Evolutionary conservation across 305 asterid species (phyloP).

Genomic region (Fraxinus velutina): DNA sequence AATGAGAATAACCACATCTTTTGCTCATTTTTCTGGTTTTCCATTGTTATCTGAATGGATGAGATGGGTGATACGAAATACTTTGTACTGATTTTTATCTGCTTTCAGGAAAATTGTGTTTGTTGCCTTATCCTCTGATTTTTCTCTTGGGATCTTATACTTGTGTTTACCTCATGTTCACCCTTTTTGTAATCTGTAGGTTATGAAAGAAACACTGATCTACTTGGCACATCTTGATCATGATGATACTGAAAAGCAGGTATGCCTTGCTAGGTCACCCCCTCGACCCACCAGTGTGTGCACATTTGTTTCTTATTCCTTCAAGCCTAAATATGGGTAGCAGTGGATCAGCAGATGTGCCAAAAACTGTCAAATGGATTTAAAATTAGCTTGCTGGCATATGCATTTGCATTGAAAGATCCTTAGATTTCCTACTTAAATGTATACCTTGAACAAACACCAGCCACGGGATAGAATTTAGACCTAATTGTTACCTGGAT

Average conservation of each 20-base stretch:
- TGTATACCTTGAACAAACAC: background rate
- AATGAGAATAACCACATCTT: background rate
- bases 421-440: background rate
- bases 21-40: background rate
- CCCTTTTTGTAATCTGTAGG: constrained; percentile 44
- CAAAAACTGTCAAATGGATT: background rate
- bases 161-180: background rate
- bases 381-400: background rate
- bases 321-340: background rate
- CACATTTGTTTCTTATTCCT: background rate
- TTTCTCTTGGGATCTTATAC: constrained; percentile 16
- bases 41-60: background rate
- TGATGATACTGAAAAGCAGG: constrained; percentile 98
- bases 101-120: background rate
- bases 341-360: background rate
- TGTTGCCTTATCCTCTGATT: background rate
- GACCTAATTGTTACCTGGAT: background rate
- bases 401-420: background rate
- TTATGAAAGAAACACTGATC: constrained; percentile 95
- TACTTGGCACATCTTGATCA: constrained; percentile 98
- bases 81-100: background rate
- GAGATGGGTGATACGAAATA: background rate
- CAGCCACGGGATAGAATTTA: background rate
- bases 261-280: constrained; percentile 16
- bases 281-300: background rate